phyloP scores from a whole-genome alignment of 805 yeast genomes.

The Wickerhamiella cacticola region DNA sequence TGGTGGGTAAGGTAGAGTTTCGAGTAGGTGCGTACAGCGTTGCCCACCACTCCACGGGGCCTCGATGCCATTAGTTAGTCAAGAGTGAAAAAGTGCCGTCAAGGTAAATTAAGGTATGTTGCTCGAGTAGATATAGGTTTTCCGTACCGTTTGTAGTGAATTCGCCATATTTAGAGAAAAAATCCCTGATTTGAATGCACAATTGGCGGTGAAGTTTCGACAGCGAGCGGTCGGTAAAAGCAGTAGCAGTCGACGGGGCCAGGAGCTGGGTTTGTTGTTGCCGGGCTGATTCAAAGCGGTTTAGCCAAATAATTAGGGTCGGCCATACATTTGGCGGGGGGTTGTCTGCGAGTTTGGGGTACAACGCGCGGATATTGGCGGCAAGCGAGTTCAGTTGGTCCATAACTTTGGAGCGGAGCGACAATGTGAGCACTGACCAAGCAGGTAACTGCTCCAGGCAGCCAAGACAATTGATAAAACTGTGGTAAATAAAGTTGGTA shows the following conservation, averaged over 20 bases:
- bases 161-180: not conserved
- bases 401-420: too few species aligned
- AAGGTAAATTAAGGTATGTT: not conserved
- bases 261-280: not conserved
- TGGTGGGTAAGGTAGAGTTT: conserved; percentile 68
- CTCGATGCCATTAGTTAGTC: not conserved
- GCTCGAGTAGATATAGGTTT: not conserved
- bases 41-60: not conserved
- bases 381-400: not conserved
- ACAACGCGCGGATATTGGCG: not conserved
- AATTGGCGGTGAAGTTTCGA: not conserved
- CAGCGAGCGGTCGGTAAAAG: not conserved
- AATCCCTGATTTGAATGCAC: not conserved
- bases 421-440: too few species aligned
- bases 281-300: not conserved
- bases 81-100: not conserved
- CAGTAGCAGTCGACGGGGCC: not conserved
- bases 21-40: conserved; percentile 18
- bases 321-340: not conserved
- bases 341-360: not conserved
- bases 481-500: too few species aligned
- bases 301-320: not conserved
- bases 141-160: not conserved
- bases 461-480: not conserved
- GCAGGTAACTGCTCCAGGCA: not conserved